A percentile compares a stretch with the other conserved stretches of the same genome.
phyloP scores from a whole-genome alignment of 2,329 filamentous ascomycete genomes.

The Tolypocladium nubicola region DNA sequence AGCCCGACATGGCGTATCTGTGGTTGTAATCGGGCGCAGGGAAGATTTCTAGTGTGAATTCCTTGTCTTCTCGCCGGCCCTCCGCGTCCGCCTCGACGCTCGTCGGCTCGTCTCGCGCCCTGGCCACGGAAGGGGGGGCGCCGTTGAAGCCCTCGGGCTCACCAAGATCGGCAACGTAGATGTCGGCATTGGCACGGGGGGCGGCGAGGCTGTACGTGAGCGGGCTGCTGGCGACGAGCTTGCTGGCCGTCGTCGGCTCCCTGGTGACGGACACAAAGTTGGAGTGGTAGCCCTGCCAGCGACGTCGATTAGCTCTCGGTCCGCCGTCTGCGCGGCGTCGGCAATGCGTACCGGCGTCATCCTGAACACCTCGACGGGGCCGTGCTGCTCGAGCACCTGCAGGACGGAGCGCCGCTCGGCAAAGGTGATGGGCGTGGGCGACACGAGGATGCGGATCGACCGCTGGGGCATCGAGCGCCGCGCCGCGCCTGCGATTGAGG shows the following conservation, averaged over 20 bases:
- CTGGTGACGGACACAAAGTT: constrained; percentile 40
- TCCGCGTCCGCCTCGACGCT: neutral
- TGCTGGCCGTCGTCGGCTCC: constrained; percentile 24
- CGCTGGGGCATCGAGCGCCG: constrained; percentile 15
- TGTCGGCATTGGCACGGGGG: constrained; percentile 14
- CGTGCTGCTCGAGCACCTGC: constrained; percentile 37
- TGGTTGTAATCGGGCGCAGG: constrained; percentile 29
- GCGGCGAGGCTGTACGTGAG: constrained; percentile 32
- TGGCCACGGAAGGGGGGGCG: neutral
- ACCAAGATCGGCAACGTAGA: constrained; percentile 22
- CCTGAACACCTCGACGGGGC: constrained; percentile 42
- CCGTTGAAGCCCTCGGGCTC: constrained; percentile 7
- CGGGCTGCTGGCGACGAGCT: constrained; percentile 34
- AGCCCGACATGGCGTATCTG: constrained; percentile 20
- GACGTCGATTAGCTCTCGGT: neutral
- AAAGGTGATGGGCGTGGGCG: constrained; percentile 40
- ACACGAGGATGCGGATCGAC: constrained; percentile 39
- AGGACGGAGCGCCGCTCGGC: constrained; percentile 45
- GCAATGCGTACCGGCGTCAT: constrained; percentile 10
- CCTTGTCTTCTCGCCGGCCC: constrained; percentile 11
- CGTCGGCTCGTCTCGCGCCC: neutral
- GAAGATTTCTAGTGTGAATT: constrained; percentile 32
- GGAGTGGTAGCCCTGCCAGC: constrained; percentile 30
- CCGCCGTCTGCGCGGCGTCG: neutral
- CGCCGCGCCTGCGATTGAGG: constrained; percentile 2